A percentile compares a stretch with the other conserved stretches of the same genome.
Evolutionary conservation across 2,329 filamentous ascomycete species (phyloP).

Genomic region (Talaromyces verruculosus): DNA sequence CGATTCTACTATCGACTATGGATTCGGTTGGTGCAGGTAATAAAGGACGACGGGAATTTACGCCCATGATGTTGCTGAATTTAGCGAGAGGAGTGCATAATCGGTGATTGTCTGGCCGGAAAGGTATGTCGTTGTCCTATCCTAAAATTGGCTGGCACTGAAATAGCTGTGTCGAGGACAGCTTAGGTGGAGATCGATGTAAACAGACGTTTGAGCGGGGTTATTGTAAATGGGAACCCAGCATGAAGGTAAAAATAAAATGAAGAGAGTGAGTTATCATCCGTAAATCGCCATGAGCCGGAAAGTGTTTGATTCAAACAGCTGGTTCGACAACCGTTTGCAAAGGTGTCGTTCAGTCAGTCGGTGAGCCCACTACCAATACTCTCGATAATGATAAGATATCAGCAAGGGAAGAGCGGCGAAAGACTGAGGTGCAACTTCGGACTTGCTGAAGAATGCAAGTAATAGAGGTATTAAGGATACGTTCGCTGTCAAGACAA

Average conservation of each 20-base stretch:
- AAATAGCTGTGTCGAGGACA: background rate
- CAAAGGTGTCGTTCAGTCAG: background rate
- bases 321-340: background rate
- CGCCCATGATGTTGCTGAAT: conserved; percentile 41
- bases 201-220: background rate
- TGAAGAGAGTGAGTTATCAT: background rate
- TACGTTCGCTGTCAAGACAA: background rate
- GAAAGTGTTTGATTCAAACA: background rate
- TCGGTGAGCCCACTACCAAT: background rate
- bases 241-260: background rate
- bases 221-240: background rate
- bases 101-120: conserved; percentile 4
- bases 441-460: conserved; percentile 4
- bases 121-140: background rate
- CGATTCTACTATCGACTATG: conserved; percentile 48
- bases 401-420: conserved; percentile 1
- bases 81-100: conserved; percentile 21
- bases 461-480: background rate
- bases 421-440: conserved; percentile 8
- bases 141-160: background rate
- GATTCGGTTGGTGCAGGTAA: conserved; percentile 54
- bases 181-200: conserved; percentile 2
- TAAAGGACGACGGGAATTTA: conserved; percentile 50
- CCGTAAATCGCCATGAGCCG: conserved; percentile 2
- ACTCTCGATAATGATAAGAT: background rate